Conservation (phyloP, 306 rosid species). For the Oemleria cerasiformis region DNA sequence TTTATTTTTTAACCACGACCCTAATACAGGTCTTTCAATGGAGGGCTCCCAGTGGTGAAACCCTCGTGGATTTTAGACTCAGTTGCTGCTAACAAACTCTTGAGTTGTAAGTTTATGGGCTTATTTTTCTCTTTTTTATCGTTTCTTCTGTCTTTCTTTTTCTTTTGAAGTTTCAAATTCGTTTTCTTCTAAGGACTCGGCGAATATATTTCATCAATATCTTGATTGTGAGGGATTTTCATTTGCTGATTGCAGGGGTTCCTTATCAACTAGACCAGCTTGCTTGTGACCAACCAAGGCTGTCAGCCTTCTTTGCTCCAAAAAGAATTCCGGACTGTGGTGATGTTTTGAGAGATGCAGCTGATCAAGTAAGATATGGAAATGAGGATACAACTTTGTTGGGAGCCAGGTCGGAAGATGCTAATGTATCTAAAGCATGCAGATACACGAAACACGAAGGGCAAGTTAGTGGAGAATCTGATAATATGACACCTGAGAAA, state of each 20-base stretch:
- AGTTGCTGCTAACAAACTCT: slow-evolving; percentile 66
- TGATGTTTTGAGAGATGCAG: slow-evolving; percentile 30
- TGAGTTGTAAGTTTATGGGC: slow-evolving; percentile 63
- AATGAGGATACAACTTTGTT: slow-evolving; percentile 33
- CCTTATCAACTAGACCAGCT: slow-evolving; percentile 80
- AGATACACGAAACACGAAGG: slow-evolving; percentile 23
- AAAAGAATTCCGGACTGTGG: slow-evolving; percentile 36
- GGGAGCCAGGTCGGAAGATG: slow-evolving; percentile 41
- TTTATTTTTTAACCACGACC: slow-evolving; percentile 29
- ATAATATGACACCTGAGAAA: slow-evolving; percentile 30
- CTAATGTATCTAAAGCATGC: slow-evolving; percentile 29
- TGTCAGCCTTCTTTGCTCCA: slow-evolving; percentile 62
- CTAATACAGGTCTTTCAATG: slow-evolving; percentile 71
- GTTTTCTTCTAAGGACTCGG: neutral
- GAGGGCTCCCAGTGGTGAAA: slow-evolving; percentile 87
- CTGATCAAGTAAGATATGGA: slow-evolving; percentile 38
- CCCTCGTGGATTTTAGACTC: slow-evolving; percentile 92
- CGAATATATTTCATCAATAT: neutral
- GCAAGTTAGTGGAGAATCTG: slow-evolving; percentile 34
- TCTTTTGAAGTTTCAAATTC: slow-evolving; percentile 11
- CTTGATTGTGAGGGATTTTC: slow-evolving; percentile 1
- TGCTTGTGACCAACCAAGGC: slow-evolving; percentile 61
- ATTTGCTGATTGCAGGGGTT: slow-evolving; percentile 52
- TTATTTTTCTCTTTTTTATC: neutral
- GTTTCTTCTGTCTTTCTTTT: neutral